Base-by-base conservation (phyloP, 2,329 filamentous ascomycete species). In the Colletotrichum eleusines region DNA sequence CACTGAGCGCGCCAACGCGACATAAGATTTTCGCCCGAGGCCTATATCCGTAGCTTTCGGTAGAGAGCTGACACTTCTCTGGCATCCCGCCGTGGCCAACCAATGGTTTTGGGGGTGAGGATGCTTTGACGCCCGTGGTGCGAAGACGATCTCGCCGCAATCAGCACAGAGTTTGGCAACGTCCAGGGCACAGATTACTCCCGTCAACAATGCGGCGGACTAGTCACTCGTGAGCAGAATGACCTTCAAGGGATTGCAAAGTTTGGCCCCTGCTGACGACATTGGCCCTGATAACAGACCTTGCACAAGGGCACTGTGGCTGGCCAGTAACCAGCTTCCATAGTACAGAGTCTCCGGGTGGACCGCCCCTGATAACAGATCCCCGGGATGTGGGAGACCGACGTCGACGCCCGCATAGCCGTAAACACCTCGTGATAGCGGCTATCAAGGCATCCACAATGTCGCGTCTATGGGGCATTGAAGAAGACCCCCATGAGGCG, bases 1-100 rank as follows among this genome's bases (percentile, higher is more conserved):
- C 55, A 67, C 33, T 62, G 55, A 40, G 42, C 5, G 42, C 60
- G 63, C 67, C 67, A 70, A 57, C 63, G 63, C 33, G 57, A 51
- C 50, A 48, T 46, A 12, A 55, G 11, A 40, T 26, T 20, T 23
- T 44, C n/a, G 18, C 7, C 31, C 6, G 18, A 20, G 38, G 7
- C 31, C 31, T 33, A 33, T 3, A 33, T 7, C 46, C 40, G 44
- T 31, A n/a, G n/a, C 18, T 33, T 46, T n/a, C 44, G 33, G 16
- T 28, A 28, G 38, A 61, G 55, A 7, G 20, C 35, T 23, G 28
- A 18, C 33, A 59, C 35, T 23, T 38, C n/a, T 50, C n/a, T 61
- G 18, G 48, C 14, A 61, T 23, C n/a, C 33, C 31, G 31, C 28
- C 31, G 16, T 31, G 42, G 42, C 18, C 7, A 18, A 44, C 31